Percentiles rank a stretch among this genome's conserved stretches.
Conservation (phyloP, 2,329 filamentous ascomycete genomes). For the Leptoxyphium fumago region DNA sequence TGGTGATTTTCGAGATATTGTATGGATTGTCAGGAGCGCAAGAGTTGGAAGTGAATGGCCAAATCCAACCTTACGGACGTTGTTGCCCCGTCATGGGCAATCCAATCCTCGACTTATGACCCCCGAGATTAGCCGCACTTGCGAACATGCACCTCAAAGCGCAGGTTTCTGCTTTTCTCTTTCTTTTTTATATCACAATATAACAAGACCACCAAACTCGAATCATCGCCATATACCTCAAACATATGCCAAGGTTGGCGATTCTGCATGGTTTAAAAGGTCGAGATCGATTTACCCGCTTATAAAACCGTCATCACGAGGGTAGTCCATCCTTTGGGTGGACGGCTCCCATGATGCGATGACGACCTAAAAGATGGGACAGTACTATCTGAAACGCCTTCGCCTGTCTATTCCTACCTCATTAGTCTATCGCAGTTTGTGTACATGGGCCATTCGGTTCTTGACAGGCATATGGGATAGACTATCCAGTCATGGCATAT, state of each 20-base stretch:
- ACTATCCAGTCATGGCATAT: no score
- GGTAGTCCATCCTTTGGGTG: neutral
- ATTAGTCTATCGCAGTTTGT: no score
- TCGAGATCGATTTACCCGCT: neutral
- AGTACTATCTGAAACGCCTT: neutral
- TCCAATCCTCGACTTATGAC: neutral
- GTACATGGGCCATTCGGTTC: no score
- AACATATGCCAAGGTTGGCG: neutral
- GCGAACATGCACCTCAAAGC: no score
- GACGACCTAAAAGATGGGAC: neutral
- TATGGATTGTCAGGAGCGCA: no score
- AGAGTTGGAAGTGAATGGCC: no score
- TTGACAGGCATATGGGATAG: no score
- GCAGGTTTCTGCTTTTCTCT: neutral
- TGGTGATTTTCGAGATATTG: neutral
- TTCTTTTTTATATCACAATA: neutral
- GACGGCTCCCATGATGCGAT: neutral
- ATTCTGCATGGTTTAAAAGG: neutral
- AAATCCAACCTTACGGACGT: no score
- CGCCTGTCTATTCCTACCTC: no score
- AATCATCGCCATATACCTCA: neutral
- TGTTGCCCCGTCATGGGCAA: no score
- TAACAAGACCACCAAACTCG: neutral
- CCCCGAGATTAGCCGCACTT: neutral
- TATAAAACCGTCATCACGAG: neutral